A percentile compares a stretch with the other conserved stretches of the same genome.
Conservation (phyloP, 257 asterid species). For the Eustoma russellianum region DNA sequence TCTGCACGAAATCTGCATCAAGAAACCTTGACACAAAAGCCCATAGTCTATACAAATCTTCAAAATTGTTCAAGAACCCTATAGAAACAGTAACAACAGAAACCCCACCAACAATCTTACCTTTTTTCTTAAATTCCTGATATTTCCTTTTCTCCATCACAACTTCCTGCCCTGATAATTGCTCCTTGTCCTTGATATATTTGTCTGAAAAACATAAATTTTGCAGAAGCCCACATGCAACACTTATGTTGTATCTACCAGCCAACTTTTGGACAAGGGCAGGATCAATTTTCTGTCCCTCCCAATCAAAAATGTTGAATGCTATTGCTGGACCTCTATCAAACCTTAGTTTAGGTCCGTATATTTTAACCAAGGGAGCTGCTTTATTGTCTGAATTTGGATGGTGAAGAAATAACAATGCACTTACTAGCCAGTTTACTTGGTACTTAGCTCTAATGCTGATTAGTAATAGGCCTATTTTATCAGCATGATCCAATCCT, state of each 20-base stretch:
- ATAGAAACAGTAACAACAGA: slow-evolving; percentile 46
- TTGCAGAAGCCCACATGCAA: slow-evolving; percentile 44
- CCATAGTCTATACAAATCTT: slow-evolving; percentile 69
- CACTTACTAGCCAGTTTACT: slow-evolving; percentile 63
- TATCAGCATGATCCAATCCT: slow-evolving; percentile 71
- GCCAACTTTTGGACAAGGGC: slow-evolving; percentile 67
- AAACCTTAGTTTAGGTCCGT: slow-evolving; percentile 56
- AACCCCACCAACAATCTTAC: slow-evolving; percentile 22
- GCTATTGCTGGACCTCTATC: slow-evolving; percentile 67
- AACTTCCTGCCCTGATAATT: slow-evolving; percentile 12
- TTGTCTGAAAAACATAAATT: slow-evolving; percentile 39
- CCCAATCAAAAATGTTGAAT: slow-evolving; percentile 79
- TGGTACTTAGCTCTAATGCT: slow-evolving; percentile 46
- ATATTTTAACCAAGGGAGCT: slow-evolving; percentile 32
- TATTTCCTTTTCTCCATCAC: neutral
- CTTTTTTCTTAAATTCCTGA: slow-evolving; percentile 12
- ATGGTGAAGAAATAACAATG: slow-evolving; percentile 45
- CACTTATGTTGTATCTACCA: slow-evolving; percentile 52
- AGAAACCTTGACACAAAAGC: slow-evolving; percentile 61
- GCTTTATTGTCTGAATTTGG: slow-evolving; percentile 48
- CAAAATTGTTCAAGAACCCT: slow-evolving; percentile 53
- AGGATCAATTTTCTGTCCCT: slow-evolving; percentile 64
- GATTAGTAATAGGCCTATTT: slow-evolving; percentile 49
- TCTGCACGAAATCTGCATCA: slow-evolving; percentile 95
- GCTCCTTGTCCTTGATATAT: slow-evolving; percentile 26